Evolutionary conservation across 164 flowering plant genomes (phyloP).

Genomic region (Akebia trifoliata): DNA sequence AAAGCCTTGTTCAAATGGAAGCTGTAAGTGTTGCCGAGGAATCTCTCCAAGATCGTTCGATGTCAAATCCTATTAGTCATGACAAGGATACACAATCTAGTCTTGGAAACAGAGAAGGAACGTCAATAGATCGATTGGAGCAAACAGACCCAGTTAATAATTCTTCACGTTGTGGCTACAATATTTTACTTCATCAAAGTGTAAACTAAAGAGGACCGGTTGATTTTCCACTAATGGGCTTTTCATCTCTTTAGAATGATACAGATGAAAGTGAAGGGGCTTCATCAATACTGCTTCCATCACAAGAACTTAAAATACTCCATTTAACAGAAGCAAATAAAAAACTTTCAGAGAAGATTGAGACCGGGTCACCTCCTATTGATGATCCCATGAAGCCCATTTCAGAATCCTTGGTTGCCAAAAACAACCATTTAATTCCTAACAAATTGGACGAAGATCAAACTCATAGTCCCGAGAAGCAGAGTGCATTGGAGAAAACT

Average conservation of each 20-base stretch:
- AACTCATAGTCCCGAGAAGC: conserved; percentile 20
- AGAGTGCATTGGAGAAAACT: conserved; percentile 24
- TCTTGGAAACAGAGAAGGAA: conserved; percentile 15
- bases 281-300: conserved; percentile 13
- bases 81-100: conserved; percentile 9
- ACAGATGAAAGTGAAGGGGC: conserved; percentile 36
- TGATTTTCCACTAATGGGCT: conserved; percentile 13
- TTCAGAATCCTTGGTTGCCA: conserved; percentile 13
- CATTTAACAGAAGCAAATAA: conserved; percentile 6
- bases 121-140: conserved; percentile 10
- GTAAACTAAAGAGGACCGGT: not conserved
- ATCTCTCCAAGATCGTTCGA: conserved; percentile 12
- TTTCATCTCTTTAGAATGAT: conserved; percentile 31
- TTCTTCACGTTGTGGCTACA: conserved; percentile 2
- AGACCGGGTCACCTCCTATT: conserved; percentile 8
- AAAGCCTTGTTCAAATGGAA: conserved; percentile 22
- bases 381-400: conserved; percentile 11
- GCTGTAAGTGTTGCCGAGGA: conserved; percentile 12
- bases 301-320: conserved; percentile 11
- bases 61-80: conserved; percentile 4
- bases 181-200: not conserved
- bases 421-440: conserved; percentile 12
- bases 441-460: conserved; percentile 13
- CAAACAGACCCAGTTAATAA: conserved; percentile 42
- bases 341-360: conserved; percentile 13